Evolutionary conservation across 108 stramenopile species (phyloP), one percentile per base, ranked within the genome.

Genomic region (Nitzschia sp.): DNA sequence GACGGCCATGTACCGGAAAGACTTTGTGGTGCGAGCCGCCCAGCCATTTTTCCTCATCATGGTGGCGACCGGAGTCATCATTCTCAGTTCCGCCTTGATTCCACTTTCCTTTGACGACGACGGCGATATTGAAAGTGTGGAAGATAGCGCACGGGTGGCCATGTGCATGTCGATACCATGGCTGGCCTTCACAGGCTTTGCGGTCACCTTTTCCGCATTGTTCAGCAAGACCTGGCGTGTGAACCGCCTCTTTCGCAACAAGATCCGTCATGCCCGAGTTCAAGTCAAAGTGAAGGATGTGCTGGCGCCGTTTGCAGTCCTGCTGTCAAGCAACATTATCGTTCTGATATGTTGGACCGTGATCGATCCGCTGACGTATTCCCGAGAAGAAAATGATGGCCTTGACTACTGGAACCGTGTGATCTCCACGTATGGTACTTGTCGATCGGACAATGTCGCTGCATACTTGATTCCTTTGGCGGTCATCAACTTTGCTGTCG

Each of bases 41-140:
- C 82, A 86, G 44, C 83, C 83, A n/a, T 48, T 72, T 2, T 87
- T 84, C 60, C 58, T 84, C 19, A 36, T 72, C 25, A 53, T 78
- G 36, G 79, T 78, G 11, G 45, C 34, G 8, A 28, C 48, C 28
- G 78, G 80, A 16, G 70, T 63, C 15, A 30, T 74, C 1, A 57
- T 77, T 27, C 61, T 81, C 60, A 77, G 58, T n/a, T 46, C 28
- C 19, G 17, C 70, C 11, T 30, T 71, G 1, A 71, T 78, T 45
- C 76, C 76, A 26, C 58, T 78, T 3, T 53, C 58, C 3, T 44
- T 71, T 0, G 76, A 78, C 33, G 76, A 71, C 28, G 36, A 44
- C 13, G 73, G 58, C 8, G 17, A 60, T 35, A 9, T 66, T 3
- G 19, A 48, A 16, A 25, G 17, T 29, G 59, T 59, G 58, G 22